Base-by-base conservation (phyloP, 2,329 filamentous ascomycete species). In the Onygenales sp. region DNA sequence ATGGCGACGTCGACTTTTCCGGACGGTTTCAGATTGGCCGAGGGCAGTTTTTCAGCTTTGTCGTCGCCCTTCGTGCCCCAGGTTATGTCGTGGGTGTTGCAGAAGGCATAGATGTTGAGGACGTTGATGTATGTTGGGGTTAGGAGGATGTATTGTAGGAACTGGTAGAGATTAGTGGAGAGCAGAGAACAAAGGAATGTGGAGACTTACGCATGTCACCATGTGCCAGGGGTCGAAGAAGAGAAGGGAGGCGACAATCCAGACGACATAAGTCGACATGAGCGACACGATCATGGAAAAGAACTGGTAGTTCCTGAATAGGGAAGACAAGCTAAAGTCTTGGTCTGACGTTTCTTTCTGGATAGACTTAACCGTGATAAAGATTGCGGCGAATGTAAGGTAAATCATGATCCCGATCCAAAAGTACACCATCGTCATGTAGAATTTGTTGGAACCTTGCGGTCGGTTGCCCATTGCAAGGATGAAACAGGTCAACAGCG, bases 181-280 rank as follows among this genome's bases (percentile, higher is more conserved):
- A 49, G 43, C 39, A 51, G 7, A 44, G 42, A 36, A 46, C 11
- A 21, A 7, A 37, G 21, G 37, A 27, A 27, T 27, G 21, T 27
- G 39, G 45, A 37, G 42, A 68, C 72, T 66, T 67, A 77, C 74
- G 50, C 74, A 83, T n/a, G 93, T 97, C 69, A 95, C 80, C 90
- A 98, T 97, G 74, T 98, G 93, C 92, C 93, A 98, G 3, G 93
- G 93, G 68, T 98, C 93, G 70, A 97, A 84, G 84, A 97, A 97
- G 61, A 98, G 77, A 59, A 98, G 78, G 7, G 90, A 95, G 0
- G 89, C 87, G 49, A 98, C 73, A 55, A 97, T 80, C 86, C 91
- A 98, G 64, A 98, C 84, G 57, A 94, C 79, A 67, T 93, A 98
- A 0, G 93, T 98, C 9, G 90, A 93, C 63, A 87, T 81, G 63